Base-by-base conservation (phyloP, 257 asterid genomes). In the Fraxinus quadrangulata region DNA sequence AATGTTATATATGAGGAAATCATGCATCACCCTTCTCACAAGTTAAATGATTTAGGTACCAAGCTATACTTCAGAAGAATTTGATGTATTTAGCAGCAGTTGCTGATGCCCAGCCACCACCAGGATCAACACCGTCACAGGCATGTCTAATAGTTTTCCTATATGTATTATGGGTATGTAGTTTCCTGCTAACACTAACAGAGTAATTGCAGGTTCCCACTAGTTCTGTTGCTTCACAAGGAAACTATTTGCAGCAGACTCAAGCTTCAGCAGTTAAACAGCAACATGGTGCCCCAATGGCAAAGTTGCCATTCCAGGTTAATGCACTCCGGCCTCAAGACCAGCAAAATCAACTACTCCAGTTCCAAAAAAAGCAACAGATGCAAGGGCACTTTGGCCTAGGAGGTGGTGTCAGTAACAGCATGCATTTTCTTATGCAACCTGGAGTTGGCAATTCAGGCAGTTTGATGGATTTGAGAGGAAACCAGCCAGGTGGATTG, bases 61-160 rank as follows among this genome's bases (percentile, higher is more conserved):
- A 96, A 85, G 94, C 92, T 49, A 73, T 90, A 71, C 97, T 96
- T 85, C 99, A 93, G 88, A 91, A 92, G 84, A 96, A 96, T 79
- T 85, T 96, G 81, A 91, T 90, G 97, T 93, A 93, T 79, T 84
- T 96, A 82, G 99, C 99, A 26, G 99, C 99, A 6, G 90, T 95
- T 28, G 99, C 99, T 47, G 99, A 95, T 89, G 98, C 98, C 67
- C 99, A 95, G 86, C 94, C 98, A 40, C 94, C 99, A 31, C 97
- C 75, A 75, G 91, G 85, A 76, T 83, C 97, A 36, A 37, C 82
- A 21, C 75, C 94, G 28, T 81, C 94, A 70, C 98, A 88, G 94
- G 97, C 87, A 83, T 36, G 72, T 73, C 36, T 30, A 47, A 11
- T 30, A 37, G 30, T 40, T 47, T 33, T 67, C 47, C 47, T 49